phyloP scores from a whole-genome alignment of 1,139 yeast species.

The Debaryomyces subglobosus region DNA sequence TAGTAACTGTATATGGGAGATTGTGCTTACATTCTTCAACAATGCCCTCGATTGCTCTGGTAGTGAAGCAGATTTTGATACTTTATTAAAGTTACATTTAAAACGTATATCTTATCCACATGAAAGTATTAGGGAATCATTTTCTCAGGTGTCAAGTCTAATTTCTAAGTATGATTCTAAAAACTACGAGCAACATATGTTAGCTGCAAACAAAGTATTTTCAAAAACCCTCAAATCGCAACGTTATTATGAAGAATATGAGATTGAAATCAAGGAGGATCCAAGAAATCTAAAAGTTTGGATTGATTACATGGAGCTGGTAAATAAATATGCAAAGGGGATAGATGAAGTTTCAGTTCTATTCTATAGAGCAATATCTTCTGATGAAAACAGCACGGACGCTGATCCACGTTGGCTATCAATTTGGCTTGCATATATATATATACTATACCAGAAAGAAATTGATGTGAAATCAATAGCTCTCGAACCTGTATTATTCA shows the following conservation, averaged over 20 bases:
- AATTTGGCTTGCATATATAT: constrained; percentile 35
- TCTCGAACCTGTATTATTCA: constrained; percentile 19
- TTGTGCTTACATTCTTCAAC: constrained; percentile 20
- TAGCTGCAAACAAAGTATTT: constrained; percentile 38
- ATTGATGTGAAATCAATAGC: not conserved
- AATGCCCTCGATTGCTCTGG: constrained; percentile 13
- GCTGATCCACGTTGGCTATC: constrained; percentile 21
- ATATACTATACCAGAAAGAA: constrained; percentile 22
- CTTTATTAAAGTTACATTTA: constrained; percentile 28
- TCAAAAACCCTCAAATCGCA: constrained; percentile 29
- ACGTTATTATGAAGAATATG: constrained; percentile 32
- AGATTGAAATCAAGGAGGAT: constrained; percentile 20
- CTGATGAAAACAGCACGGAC: constrained; percentile 3
- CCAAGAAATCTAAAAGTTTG: constrained; percentile 27
- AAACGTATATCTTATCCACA: constrained; percentile 49
- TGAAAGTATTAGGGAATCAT: constrained; percentile 42
- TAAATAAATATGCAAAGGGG: constrained; percentile 23
- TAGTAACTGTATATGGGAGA: constrained; percentile 40
- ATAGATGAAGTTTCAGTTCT: constrained; percentile 19
- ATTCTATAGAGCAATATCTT: constrained; percentile 26
- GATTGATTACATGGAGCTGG: constrained; percentile 35
- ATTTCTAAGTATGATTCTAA: constrained; percentile 32
- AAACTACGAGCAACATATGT: constrained; percentile 44
- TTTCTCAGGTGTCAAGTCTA: constrained; percentile 45
- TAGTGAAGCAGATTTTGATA: constrained; percentile 20